Evolutionary conservation across 2,329 filamentous ascomycete species (phyloP).

Genomic region (Botrytis elliptica): DNA sequence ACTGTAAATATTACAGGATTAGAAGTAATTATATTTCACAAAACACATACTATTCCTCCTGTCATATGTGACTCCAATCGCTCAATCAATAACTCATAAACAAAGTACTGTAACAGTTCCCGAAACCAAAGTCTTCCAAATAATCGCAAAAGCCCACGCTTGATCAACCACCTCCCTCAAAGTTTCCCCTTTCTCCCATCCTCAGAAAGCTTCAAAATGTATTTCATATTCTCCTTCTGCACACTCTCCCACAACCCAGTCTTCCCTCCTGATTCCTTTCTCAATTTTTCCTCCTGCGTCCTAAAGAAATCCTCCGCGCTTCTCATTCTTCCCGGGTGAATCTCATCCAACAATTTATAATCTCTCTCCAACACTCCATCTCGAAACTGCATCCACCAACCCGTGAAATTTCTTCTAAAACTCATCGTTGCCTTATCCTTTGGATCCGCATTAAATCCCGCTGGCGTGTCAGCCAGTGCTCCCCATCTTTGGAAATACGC

Average conservation of each 20-base stretch:
- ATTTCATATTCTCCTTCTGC: constrained; percentile 30
- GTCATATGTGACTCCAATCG: too few species aligned
- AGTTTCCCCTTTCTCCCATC: constrained; percentile 33
- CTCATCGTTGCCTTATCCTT: constrained; percentile 43
- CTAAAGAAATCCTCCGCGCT: constrained; percentile 51
- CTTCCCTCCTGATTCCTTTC: constrained; percentile 28
- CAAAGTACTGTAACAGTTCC: background rate
- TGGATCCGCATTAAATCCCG: constrained; percentile 41
- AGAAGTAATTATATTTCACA: background rate
- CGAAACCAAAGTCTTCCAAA: background rate
- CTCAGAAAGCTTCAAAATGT: constrained; percentile 36
- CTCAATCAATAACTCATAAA: background rate
- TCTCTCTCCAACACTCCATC: constrained; percentile 46
- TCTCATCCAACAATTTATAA: constrained; percentile 51
- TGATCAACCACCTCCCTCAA: background rate
- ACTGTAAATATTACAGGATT: background rate
- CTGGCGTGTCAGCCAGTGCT: constrained; percentile 32
- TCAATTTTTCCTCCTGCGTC: constrained; percentile 42
- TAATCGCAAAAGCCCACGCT: background rate
- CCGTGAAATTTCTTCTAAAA: constrained; percentile 49
- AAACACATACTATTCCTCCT: too few species aligned
- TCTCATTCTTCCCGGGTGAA: constrained; percentile 49
- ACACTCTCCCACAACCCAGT: constrained; percentile 41
- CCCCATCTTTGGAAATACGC: constrained; percentile 38
- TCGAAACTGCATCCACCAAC: constrained; percentile 50